Evolutionary conservation across 164 flowering plant genomes (phyloP), one percentile per base, ranked within the genome.

Genomic region (Platanus orientalis): DNA sequence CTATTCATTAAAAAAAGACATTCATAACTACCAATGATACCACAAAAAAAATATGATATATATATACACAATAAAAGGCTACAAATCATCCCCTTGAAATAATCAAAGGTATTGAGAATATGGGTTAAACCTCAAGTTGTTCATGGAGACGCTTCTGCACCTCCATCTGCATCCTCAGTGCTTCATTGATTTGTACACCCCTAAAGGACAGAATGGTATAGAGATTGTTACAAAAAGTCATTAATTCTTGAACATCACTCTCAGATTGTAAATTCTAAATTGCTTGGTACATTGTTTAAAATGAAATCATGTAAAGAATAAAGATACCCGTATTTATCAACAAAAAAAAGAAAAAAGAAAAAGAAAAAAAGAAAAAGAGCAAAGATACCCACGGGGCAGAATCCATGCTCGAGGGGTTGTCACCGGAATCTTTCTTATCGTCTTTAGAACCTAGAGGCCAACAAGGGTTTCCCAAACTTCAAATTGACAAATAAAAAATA

Each of bases 141-240:
- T 84, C 89, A 54, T 82, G 85, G 17, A 84, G 86, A 56, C 89
- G 84, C 72, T 82, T 84, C 66, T 84, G 89, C 68, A 84, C 86
- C 70, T 84, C 86, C 86, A 84, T 84, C 68, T 84, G 89, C 83
- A 84, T 74, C 78, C 76, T 77, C 52, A 84, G 62, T 17, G 86
- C 83, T 53, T 84, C 89, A 48, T 78, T 79, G 50, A 84, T 82
- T 73, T 84, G 89, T 49, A 76, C 48, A 14, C 86, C 86, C 60
- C 89, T 82, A 80, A 47, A 67, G 51, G 19, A 66, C 25, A 11
- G 0, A 29, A 36, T 12, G n/a, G n/a, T 28, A 58, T 57, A 44
- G 14, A 50, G 20, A 54, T 51, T 51, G 52, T 66, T 52, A 40
- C 21, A 55, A 19, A 13, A 14, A 51, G 44, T 39, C 2, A 47